Evolutionary conservation across 2,329 filamentous ascomycete species (phyloP), one percentile per base, ranked within the genome.

Genomic region (Clarireedia sp.): DNA sequence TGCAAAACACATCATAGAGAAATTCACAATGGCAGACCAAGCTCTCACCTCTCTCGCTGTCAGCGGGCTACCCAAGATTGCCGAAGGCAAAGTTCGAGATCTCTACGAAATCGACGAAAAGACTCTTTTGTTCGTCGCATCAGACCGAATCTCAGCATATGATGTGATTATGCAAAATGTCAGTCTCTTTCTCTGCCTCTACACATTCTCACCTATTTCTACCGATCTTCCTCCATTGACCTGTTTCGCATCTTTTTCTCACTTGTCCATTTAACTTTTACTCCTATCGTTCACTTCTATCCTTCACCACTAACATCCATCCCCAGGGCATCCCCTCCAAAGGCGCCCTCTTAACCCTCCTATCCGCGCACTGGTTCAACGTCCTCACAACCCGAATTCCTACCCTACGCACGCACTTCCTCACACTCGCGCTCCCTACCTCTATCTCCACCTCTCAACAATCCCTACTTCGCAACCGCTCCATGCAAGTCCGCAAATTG

Each of bases 71-170:
- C 21, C 47, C 14, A 55, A 55, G 19, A 44, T 55, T 4, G 53
- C 53, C 8, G 53, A 55, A 29, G 75, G 78, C 64, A 95, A 95
- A 74, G 90, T 95, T 24, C 83, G 89, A 66, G 88, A 95, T 67
- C 79, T 95, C 38, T 95, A 89, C 71, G 77, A 81, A 59, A 74
- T 95, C 53, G 82, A 89, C 68, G 74, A 82, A 41, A 73, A 80
- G 55, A 86, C 82, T 2, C 80, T 95, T 4, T 84, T 95, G 55
- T 92, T 96, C 68, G 83, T 91, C 54, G 86, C 89, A 23, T 87
- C 89, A 14, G 91, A 96, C 74, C 86, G 94, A 63, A 94, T 96
- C 70, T 96, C 90, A 23, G 94, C 94, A 55, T 97, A 92, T 76
- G 92, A 97, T 78, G 90, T 95, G 64, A 83, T 95, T 64, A 84